Percentiles rank a stretch among this genome's conserved stretches.
phyloP scores from a whole-genome alignment of 2,329 filamentous ascomycete species.

The Ceratocystiopsis minuta region DNA sequence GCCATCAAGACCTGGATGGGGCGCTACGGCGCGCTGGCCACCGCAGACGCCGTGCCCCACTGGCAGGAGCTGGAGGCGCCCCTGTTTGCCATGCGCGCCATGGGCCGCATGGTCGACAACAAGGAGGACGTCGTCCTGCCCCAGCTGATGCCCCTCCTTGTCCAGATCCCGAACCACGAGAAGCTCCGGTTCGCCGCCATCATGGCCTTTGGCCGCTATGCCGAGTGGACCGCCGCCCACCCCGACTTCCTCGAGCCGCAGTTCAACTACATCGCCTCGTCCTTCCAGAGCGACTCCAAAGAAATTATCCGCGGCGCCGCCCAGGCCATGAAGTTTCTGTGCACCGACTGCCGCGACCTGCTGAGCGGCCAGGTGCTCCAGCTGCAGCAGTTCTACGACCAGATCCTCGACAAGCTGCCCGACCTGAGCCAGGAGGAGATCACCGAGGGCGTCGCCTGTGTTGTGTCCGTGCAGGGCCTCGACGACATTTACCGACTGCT shows the following conservation, averaged over 20 bases:
- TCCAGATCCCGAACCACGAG: constrained; percentile 87
- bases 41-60: constrained; percentile 59
- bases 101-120: constrained; percentile 88
- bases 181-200: constrained; percentile 98
- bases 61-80: constrained; percentile 96
- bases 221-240: constrained; percentile 91
- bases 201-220: constrained; percentile 92
- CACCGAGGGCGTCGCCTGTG: constrained; percentile 84
- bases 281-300: constrained; percentile 72
- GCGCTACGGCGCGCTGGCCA: constrained; percentile 60
- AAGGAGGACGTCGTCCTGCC: constrained; percentile 77
- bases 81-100: constrained; percentile 83
- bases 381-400: constrained; percentile 82
- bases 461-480: constrained; percentile 70
- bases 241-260: constrained; percentile 83
- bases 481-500: constrained; percentile 68
- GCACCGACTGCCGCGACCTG: constrained; percentile 79
- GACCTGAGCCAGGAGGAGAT: constrained; percentile 83
- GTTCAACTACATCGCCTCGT: constrained; percentile 87
- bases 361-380: constrained; percentile 70
- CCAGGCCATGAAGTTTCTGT: constrained; percentile 92
- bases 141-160: constrained; percentile 80
- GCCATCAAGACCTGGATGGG: constrained; percentile 79
- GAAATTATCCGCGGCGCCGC: constrained; percentile 87
- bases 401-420: constrained; percentile 72